phyloP scores from a whole-genome alignment of 768 basidiomycete species.

The Lanmaoa rubissima region DNA sequence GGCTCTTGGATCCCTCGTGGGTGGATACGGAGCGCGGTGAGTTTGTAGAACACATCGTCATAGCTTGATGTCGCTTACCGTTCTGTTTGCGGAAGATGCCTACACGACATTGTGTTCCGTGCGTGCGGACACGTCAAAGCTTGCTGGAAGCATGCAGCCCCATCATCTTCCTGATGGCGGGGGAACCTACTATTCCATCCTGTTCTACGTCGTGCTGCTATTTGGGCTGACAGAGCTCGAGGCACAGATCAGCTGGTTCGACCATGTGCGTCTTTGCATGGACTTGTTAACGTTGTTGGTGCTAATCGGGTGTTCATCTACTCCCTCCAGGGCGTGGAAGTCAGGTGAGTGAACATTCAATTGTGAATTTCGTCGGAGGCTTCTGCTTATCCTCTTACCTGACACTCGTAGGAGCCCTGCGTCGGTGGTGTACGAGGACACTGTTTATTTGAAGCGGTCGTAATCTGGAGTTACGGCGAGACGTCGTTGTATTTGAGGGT shows the following conservation, averaged over 20 bases:
- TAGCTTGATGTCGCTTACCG: not conserved
- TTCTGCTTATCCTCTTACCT: not conserved
- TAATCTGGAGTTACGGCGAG: not conserved
- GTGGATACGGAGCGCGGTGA: constrained; percentile 9
- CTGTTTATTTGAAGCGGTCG: not conserved
- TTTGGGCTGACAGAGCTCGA: constrained; percentile 54
- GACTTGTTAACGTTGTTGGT: no score
- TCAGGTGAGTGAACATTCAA: constrained; percentile 23
- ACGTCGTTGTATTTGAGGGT: not conserved
- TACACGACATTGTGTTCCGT: constrained; percentile 13
- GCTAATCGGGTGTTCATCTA: not conserved
- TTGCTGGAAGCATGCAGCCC: constrained; percentile 6
- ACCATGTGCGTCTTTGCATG: constrained; percentile 33
- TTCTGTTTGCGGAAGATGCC: not conserved
- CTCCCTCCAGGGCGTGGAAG: constrained; percentile 33
- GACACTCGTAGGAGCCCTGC: constrained; percentile 27
- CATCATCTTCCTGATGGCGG: constrained; percentile 9
- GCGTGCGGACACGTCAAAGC: constrained; percentile 13
- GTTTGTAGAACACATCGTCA: not conserved
- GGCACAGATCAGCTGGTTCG: constrained; percentile 48
- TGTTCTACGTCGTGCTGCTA: constrained; percentile 40
- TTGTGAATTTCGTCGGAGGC: not conserved
- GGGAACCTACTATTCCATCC: constrained; percentile 12
- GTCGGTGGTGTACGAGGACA: constrained; percentile 27
- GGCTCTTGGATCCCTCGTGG: constrained; percentile 1